Percentiles rank a stretch among this genome's conserved stretches.
These are phyloP conservation scores for Carex pumila DNA, from an alignment of 176 grass and related monocot species.

Conservation along the genomic window DNA sequence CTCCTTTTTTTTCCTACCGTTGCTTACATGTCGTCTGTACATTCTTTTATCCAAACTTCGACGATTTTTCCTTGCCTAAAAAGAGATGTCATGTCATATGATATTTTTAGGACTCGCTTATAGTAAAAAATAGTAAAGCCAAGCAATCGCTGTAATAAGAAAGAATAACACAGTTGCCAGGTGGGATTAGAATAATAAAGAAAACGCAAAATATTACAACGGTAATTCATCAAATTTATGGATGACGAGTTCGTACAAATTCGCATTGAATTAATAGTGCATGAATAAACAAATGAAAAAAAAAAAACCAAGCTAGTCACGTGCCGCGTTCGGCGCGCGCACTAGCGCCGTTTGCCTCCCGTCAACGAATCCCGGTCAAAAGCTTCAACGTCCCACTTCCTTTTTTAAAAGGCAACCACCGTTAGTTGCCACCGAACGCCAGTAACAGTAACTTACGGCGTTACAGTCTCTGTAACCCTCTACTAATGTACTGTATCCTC, in stretches of 20 bases:
- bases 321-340: conserved; percentile 24
- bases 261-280: not conserved
- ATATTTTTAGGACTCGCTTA: not conserved
- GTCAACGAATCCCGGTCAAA: conserved; percentile 22
- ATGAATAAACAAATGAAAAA: not conserved
- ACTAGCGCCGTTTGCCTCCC: conserved; percentile 18
- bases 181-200: not conserved
- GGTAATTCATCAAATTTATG: not conserved
- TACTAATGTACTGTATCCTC: not conserved
- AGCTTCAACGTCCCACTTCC: not conserved
- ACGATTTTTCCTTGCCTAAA: not conserved
- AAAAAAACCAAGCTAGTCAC: conserved; percentile 10
- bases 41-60: not conserved
- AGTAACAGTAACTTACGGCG: not conserved
- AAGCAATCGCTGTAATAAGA: not conserved
- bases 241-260: not conserved
- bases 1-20: too few relatives aligned
- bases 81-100: not conserved
- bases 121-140: not conserved
- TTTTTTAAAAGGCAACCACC: conserved; percentile 5
- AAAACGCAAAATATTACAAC: not conserved
- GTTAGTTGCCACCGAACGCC: conserved; percentile 6
- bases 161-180: not conserved
- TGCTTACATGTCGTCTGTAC: not conserved
- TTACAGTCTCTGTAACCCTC: not conserved